Percentiles rank a stretch among this genome's conserved stretches.
Evolutionary conservation across 148 eudicot species (phyloP).

Genomic region (Amaranthus cruentus): DNA sequence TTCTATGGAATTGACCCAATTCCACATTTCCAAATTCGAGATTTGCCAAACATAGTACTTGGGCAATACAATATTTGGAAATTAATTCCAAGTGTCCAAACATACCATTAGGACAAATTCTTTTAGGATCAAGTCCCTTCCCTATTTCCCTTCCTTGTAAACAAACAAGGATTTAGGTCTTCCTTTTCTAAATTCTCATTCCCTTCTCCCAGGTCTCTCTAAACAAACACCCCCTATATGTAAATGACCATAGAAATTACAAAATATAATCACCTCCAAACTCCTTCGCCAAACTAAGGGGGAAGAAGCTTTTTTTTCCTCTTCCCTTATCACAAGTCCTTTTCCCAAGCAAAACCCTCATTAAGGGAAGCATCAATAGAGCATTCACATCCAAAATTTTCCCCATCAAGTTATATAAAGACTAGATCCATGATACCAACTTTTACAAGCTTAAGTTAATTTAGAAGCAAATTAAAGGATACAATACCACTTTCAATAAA

Average conservation of each 20-base stretch:
- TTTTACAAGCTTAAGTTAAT: neutral
- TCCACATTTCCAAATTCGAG: too few species aligned
- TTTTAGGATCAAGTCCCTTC: neutral
- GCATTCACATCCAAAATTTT: too few species aligned
- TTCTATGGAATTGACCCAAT: too few species aligned
- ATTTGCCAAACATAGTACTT: too few species aligned
- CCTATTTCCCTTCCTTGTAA: too few species aligned
- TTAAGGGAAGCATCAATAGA: neutral
- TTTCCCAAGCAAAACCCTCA: neutral
- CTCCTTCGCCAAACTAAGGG: neutral
- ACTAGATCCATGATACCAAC: neutral
- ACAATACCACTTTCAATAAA: neutral
- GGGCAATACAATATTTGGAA: too few species aligned
- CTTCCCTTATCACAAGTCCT: neutral
- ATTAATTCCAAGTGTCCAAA: neutral
- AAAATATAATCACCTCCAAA: neutral
- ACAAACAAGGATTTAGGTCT: neutral
- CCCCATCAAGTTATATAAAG: too few species aligned
- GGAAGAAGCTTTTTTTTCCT: neutral
- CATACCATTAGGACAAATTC: neutral
- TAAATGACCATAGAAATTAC: neutral
- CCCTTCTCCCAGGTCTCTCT: too few species aligned
- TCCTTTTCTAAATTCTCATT: too few species aligned
- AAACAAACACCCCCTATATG: neutral
- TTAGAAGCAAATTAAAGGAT: neutral